These are phyloP conservation scores for Clarkia xantiana DNA, from an alignment of 345 rosid species.

Conservation along the genomic window DNA sequence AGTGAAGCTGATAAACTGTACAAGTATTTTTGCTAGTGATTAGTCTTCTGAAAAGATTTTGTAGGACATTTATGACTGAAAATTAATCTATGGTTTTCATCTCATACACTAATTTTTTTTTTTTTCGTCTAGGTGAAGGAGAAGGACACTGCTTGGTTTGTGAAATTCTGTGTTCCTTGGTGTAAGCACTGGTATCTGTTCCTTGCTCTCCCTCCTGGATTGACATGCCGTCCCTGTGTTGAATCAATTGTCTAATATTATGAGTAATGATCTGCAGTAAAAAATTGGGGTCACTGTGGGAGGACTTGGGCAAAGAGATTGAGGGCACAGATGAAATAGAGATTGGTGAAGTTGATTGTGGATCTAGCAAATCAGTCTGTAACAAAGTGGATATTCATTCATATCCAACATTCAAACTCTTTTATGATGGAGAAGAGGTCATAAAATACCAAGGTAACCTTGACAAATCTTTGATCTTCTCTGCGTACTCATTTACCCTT, in stretches of 20 bases:
- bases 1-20: too few relatives aligned
- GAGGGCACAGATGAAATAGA: slow-evolving; percentile 92
- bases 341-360: slow-evolving; percentile 93
- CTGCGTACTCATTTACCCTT: too few relatives aligned
- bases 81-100: not conserved
- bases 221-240: too few relatives aligned
- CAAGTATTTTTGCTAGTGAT: too few relatives aligned
- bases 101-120: not conserved
- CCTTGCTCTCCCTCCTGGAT: not conserved
- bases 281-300: slow-evolving; percentile 87
- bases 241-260: not conserved
- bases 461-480: not conserved
- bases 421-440: slow-evolving; percentile 86
- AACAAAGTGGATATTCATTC: slow-evolving; percentile 80
- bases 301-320: slow-evolving; percentile 72
- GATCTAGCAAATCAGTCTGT: slow-evolving; percentile 59
- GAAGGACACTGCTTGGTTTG: slow-evolving; percentile 93
- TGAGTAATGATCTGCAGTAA: slow-evolving; percentile 35
- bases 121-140: slow-evolving; percentile 56
- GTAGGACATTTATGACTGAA: not conserved
- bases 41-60: too few relatives aligned
- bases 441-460: slow-evolving; percentile 71
- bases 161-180: slow-evolving; percentile 96
- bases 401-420: slow-evolving; percentile 85
- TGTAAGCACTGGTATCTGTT: slow-evolving; percentile 84